phyloP scores from a whole-genome alignment of 192 early-diverging fungal genomes.

The Powellomyces hirtus region DNA sequence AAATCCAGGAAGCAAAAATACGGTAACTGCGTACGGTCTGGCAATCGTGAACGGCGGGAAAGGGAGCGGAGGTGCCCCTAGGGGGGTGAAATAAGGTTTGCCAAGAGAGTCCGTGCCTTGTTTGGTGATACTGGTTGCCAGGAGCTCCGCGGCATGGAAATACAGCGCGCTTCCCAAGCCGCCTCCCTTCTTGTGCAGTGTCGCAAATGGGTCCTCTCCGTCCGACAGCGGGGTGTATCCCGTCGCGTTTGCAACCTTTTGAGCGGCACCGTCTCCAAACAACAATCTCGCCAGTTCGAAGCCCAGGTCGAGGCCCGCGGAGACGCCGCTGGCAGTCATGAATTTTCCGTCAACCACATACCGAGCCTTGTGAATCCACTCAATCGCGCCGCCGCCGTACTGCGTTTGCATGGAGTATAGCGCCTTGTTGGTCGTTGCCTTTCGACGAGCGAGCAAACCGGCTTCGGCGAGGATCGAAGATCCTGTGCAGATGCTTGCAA shows the following conservation, averaged over 20 bases:
- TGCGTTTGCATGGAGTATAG: neutral
- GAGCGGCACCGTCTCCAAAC: slow-evolving; percentile 2
- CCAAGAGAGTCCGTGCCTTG: too few species aligned
- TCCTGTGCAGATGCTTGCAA: slow-evolving; percentile 38
- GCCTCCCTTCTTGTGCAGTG: slow-evolving; percentile 13
- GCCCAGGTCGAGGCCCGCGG: slow-evolving; percentile 37
- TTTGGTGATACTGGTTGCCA: too few species aligned
- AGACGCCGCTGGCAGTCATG: slow-evolving; percentile 35
- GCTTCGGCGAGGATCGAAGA: slow-evolving; percentile 24
- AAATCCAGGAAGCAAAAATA: slow-evolving; percentile 5
- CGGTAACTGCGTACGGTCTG: neutral
- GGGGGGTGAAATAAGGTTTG: too few species aligned
- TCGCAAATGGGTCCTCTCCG: slow-evolving; percentile 26
- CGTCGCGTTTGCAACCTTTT: neutral
- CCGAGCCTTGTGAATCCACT: slow-evolving; percentile 34
- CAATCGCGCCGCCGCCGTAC: neutral
- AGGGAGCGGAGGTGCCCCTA: neutral
- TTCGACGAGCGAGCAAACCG: slow-evolving; percentile 23
- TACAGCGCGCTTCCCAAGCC: too few species aligned
- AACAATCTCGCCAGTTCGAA: slow-evolving; percentile 4
- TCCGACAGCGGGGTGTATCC: slow-evolving; percentile 12
- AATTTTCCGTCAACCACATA: slow-evolving; percentile 36
- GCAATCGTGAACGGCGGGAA: neutral
- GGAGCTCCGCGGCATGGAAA: too few species aligned
- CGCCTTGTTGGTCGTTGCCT: slow-evolving; percentile 39